A percentile compares a stretch with the other conserved stretches of the same genome.
Conservation (phyloP, 1,139 yeast genomes). For the Geotrichum phurueaensis region DNA sequence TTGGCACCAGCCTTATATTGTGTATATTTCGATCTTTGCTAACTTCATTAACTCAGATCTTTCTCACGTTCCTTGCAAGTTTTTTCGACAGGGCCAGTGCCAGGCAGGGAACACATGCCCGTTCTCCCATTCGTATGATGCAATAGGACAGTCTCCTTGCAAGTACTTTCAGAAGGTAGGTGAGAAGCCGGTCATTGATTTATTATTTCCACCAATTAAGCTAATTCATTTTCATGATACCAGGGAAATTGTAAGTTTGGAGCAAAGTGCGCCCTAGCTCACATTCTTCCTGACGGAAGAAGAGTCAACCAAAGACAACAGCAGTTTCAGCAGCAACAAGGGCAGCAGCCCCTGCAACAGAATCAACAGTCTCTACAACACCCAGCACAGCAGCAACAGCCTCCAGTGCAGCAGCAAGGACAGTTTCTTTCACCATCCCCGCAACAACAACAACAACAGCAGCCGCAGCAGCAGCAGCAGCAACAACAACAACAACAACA, state of each 20-base stretch:
- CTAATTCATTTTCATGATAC: neutral
- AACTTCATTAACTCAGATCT: slow-evolving; percentile 38
- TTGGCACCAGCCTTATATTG: neutral
- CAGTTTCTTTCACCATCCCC: slow-evolving; percentile 1
- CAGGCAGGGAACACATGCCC: slow-evolving; percentile 94
- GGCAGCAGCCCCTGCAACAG: neutral
- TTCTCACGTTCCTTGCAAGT: slow-evolving; percentile 94
- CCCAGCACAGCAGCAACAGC: slow-evolving; percentile 14
- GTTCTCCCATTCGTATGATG: slow-evolving; percentile 72
- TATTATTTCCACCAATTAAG: neutral
- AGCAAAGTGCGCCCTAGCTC: slow-evolving; percentile 86
- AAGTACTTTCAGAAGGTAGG: slow-evolving; percentile 71
- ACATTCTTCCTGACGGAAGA: slow-evolving; percentile 83
- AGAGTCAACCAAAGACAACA: slow-evolving; percentile 52
- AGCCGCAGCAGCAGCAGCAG: neutral
- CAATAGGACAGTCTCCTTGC: slow-evolving; percentile 70
- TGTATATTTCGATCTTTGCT: neutral
- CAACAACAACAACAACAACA: neutral
- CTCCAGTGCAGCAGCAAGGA: slow-evolving; percentile 5
- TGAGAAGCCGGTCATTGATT: neutral
- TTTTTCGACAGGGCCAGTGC: slow-evolving; percentile 83
- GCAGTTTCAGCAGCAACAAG: slow-evolving; percentile 10
- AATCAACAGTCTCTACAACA: slow-evolving; percentile 6
- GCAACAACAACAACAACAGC: neutral
- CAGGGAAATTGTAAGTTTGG: slow-evolving; percentile 91